Conservation (phyloP, 2,329 filamentous ascomycete genomes). For the Lojkania enalia region DNA sequence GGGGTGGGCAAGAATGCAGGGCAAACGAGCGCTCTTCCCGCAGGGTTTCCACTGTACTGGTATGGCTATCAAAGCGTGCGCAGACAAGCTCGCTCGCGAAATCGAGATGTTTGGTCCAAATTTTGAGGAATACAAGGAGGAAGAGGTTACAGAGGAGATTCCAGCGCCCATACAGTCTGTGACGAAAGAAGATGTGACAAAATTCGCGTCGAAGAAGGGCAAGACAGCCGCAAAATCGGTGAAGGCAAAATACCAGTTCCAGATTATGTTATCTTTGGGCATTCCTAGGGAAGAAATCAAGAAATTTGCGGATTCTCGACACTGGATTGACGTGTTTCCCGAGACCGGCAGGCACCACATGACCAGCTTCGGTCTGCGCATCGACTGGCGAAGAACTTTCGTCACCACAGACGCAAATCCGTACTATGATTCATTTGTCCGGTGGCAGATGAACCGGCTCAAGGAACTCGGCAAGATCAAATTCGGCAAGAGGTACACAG, state of each 20-base stretch:
- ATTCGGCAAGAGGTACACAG: constrained; percentile 89
- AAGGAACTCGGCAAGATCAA: constrained; percentile 90
- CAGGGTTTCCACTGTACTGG: constrained; percentile 96
- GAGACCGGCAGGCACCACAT: constrained; percentile 79
- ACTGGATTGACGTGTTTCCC: constrained; percentile 94
- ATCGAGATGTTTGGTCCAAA: constrained; percentile 85
- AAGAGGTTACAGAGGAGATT: constrained; percentile 51
- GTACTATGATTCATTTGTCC: constrained; percentile 92
- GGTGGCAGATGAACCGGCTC: constrained; percentile 96
- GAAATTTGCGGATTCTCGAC: constrained; percentile 84
- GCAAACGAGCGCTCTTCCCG: constrained; percentile 83
- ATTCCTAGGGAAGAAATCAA: constrained; percentile 88
- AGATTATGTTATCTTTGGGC: constrained; percentile 90
- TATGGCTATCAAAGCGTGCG: constrained; percentile 92
- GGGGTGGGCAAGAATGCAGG: constrained; percentile 86
- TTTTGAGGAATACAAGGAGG: constrained; percentile 64
- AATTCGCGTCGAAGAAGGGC: constrained; percentile 77
- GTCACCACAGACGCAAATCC: constrained; percentile 96
- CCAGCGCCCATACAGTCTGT: constrained; percentile 65
- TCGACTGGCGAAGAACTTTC: constrained; percentile 92
- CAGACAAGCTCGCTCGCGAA: constrained; percentile 91
- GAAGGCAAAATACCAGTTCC: constrained; percentile 94
- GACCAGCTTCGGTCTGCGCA: constrained; percentile 78
- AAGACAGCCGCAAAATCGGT: constrained; percentile 89
- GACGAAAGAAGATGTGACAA: constrained; percentile 79